Conservation (phyloP, 495 filamentous ascomycete species). For the Ramalina intermedia region DNA sequence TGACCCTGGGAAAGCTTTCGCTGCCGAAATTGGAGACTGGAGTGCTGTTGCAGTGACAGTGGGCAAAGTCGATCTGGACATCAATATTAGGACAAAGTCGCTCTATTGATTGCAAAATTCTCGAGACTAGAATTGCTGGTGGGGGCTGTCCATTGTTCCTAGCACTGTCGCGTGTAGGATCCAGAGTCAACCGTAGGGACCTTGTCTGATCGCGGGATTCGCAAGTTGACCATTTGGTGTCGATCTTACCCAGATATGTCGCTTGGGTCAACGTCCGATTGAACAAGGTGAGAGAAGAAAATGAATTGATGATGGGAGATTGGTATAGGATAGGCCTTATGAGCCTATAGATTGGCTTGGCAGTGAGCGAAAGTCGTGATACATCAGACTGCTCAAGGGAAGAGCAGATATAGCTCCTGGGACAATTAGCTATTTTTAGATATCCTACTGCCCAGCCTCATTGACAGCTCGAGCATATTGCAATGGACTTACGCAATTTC, state of each 20-base stretch:
- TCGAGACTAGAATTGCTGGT: constrained; percentile 18
- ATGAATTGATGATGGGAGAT: constrained; percentile 17
- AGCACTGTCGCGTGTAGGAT: constrained; percentile 18
- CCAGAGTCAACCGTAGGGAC: constrained; percentile 18
- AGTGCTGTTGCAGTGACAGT: constrained; percentile 19
- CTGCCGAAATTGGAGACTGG: constrained; percentile 19
- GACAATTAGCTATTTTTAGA: not conserved
- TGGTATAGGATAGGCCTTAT: constrained; percentile 24
- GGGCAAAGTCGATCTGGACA: constrained; percentile 20
- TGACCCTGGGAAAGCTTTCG: constrained; percentile 21
- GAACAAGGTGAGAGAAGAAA: constrained; percentile 18
- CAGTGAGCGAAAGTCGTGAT: constrained; percentile 17
- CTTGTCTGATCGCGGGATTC: constrained; percentile 15
- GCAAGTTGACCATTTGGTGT: constrained; percentile 19
- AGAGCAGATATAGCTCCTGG: constrained; percentile 20
- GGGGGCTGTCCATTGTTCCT: constrained; percentile 15
- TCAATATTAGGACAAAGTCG: constrained; percentile 22
- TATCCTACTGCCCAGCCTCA: not conserved
- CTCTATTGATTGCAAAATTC: constrained; percentile 16
- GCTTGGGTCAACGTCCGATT: constrained; percentile 18
- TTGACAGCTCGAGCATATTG: too few species aligned
- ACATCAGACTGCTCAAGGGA: constrained; percentile 16
- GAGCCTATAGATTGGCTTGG: constrained; percentile 19
- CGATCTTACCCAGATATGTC: constrained; percentile 19
- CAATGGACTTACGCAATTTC: too few species aligned